Base-by-base conservation (phyloP, 106 monocot species). In the Gastrodia elata region DNA sequence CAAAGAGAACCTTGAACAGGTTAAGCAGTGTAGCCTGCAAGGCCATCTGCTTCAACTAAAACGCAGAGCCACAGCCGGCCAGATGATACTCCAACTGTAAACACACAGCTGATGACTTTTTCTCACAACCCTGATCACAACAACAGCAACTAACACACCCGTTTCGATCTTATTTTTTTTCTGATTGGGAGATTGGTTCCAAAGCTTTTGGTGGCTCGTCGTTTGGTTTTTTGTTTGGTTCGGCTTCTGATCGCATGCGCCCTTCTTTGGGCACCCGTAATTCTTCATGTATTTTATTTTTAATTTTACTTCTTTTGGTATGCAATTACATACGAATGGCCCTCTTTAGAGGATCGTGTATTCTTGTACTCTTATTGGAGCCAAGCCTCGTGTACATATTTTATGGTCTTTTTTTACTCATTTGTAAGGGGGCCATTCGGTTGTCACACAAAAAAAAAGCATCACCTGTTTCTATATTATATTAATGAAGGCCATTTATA, bases 61-160 rank as follows among this genome's bases (percentile, higher is more conserved):
- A 77, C 58, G 39, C 49, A 76, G 67, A 76, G 37, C 68, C 11
- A 69, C 46, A 76, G 37, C 68, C 11, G 56, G 68, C 37, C 36
- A 69, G 44, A 67, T 68, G 22, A n/a, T n/a, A n/a, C n/a, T n/a
- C n/a, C 68, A 77, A 77, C 57, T 70, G 55, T 77, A 71, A 70
- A n/a, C n/a, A n/a, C n/a, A n/a, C n/a, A 70, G 70, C 70, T 25
- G 11, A 41, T n/a, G n/a, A 30, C n/a, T 70, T 39, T 28, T 25
- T 59, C n/a, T n/a, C 58, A 41, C 70, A 70, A 33, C 56, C 41
- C 33, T 15, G 32, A 40, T 71, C 70, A 70, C 18, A n/a, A n/a
- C n/a, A n/a, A n/a, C n/a, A n/a, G n/a, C n/a, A 57, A 71, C 70
- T 77, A 77, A 77, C 70, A 58, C n/a, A n/a, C n/a, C 70, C 77